Evolutionary conservation across 306 rosid genomes (phyloP).

Genomic region (Gastrolobium bilobum): DNA sequence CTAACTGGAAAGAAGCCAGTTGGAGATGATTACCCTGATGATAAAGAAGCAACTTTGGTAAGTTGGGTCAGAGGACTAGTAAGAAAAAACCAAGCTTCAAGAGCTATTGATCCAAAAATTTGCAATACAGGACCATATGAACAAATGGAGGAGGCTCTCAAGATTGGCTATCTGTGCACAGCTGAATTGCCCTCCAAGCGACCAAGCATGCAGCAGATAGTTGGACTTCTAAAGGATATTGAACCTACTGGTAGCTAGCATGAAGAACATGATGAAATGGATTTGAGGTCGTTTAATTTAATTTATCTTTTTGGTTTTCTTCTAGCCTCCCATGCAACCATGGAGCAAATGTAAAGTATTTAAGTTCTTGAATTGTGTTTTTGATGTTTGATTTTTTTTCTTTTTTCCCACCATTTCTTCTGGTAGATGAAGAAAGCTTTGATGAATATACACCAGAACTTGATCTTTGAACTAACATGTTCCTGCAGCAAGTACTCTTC

Average conservation of each 20-base stretch:
- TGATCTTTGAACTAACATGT: conserved; percentile 43
- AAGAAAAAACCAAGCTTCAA: conserved; percentile 71
- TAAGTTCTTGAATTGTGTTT: conserved; percentile 49
- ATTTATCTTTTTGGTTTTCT: conserved; percentile 29
- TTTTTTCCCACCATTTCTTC: conserved; percentile 42
- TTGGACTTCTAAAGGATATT: conserved; percentile 95
- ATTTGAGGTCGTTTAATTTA: conserved; percentile 37
- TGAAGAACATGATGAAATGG: conserved; percentile 48
- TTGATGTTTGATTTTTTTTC: conserved; percentile 42
- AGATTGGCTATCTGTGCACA: conserved; percentile 95
- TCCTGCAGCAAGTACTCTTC: conserved; percentile 35
- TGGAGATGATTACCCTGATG: conserved; percentile 86
- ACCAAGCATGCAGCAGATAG: conserved; percentile 98
- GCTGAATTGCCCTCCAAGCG: conserved; percentile 94
- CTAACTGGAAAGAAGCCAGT: conserved; percentile 87
- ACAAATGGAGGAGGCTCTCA: conserved; percentile 93
- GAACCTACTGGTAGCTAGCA: conserved; percentile 62
- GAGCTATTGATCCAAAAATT: conserved; percentile 84
- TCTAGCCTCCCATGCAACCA: conserved; percentile 52
- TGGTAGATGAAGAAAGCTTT: conserved; percentile 52
- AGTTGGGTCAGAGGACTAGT: conserved; percentile 91
- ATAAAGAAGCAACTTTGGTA: conserved; percentile 79
- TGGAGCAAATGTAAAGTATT: conserved; percentile 59
- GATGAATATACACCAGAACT: conserved; percentile 52
- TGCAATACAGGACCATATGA: conserved; percentile 67